Evolutionary conservation across 441 rosid species (phyloP).

Genomic region (Adansonia madagascariensis): DNA sequence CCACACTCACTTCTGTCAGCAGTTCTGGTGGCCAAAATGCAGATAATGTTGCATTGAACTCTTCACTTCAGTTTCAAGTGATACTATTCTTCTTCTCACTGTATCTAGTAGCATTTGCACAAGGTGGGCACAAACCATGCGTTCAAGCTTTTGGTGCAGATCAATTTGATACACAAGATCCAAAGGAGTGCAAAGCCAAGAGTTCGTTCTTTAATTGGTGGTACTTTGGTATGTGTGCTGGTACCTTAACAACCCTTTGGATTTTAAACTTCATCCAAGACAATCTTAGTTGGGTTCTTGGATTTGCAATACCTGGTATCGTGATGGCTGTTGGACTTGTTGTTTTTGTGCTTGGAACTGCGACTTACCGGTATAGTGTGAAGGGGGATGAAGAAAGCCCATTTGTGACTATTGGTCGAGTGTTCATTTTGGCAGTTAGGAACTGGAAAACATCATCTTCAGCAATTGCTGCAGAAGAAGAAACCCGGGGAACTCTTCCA

Average conservation of each 20-base stretch:
- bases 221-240: slow-evolving; percentile 48
- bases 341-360: slow-evolving; percentile 48
- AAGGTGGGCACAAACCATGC: slow-evolving; percentile 63
- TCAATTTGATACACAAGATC: slow-evolving; percentile 56
- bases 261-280: slow-evolving; percentile 55
- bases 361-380: slow-evolving; percentile 43
- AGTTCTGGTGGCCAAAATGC: slow-evolving; percentile 36
- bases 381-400: slow-evolving; percentile 37
- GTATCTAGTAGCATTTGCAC: slow-evolving; percentile 55
- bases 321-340: slow-evolving; percentile 44
- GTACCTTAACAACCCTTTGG: slow-evolving; percentile 31
- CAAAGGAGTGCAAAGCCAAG: slow-evolving; percentile 48
- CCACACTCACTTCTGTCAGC: slow-evolving; percentile 32
- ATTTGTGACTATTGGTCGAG: slow-evolving; percentile 46
- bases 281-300: slow-evolving; percentile 57
- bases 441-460: slow-evolving; percentile 42
- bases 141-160: slow-evolving; percentile 70
- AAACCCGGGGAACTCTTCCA: slow-evolving; percentile 36
- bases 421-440: slow-evolving; percentile 45
- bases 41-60: slow-evolving; percentile 24
- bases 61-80: slow-evolving; percentile 35
- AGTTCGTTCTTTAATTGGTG: slow-evolving; percentile 68
- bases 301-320: slow-evolving; percentile 53
- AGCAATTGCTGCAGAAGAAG: slow-evolving; percentile 35
- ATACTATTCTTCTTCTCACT: slow-evolving; percentile 51